Percentiles rank a stretch among this genome's conserved stretches.
Evolutionary conservation across 2,329 filamentous ascomycete genomes (phyloP).

Genomic region (Mycogone perniciosa): DNA sequence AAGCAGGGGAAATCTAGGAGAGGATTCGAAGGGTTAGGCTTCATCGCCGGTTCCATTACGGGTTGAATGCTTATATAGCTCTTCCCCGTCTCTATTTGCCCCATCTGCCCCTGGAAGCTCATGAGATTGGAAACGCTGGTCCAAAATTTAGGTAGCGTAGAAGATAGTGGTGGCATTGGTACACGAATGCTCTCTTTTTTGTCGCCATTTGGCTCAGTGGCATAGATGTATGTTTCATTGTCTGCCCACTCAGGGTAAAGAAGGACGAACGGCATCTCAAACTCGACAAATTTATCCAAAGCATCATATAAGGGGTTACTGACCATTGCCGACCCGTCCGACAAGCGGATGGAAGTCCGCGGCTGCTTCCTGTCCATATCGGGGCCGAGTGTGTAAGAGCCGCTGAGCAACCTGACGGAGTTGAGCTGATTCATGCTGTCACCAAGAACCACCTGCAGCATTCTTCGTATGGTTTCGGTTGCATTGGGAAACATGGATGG

Average conservation of each 20-base stretch:
- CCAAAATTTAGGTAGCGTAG: conserved; percentile 1
- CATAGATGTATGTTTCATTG: neutral
- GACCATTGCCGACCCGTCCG: neutral
- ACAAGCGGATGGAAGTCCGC: neutral
- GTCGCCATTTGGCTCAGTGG: neutral
- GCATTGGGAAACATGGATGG: neutral
- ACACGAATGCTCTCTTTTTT: neutral
- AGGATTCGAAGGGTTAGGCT: conserved; percentile 1
- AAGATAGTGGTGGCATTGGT: conserved; percentile 5
- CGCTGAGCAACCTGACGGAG: conserved; percentile 1
- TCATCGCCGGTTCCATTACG: neutral
- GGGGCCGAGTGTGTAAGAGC: neutral
- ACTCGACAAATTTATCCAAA: neutral
- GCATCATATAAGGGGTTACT: neutral
- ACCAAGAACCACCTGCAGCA: neutral
- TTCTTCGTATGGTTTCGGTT: neutral
- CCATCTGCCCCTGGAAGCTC: neutral
- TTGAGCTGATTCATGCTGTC: neutral
- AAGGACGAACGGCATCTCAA: neutral
- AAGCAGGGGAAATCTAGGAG: conserved; percentile 11
- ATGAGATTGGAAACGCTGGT: conserved; percentile 6
- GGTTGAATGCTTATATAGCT: conserved; percentile 17
- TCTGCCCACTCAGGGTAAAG: conserved; percentile 8
- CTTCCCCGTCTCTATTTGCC: neutral
- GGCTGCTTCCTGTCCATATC: neutral